These are phyloP conservation scores for Entelexis paramagnoliae DNA, from an alignment of 1,139 yeast species.

Conservation along the genomic window DNA sequence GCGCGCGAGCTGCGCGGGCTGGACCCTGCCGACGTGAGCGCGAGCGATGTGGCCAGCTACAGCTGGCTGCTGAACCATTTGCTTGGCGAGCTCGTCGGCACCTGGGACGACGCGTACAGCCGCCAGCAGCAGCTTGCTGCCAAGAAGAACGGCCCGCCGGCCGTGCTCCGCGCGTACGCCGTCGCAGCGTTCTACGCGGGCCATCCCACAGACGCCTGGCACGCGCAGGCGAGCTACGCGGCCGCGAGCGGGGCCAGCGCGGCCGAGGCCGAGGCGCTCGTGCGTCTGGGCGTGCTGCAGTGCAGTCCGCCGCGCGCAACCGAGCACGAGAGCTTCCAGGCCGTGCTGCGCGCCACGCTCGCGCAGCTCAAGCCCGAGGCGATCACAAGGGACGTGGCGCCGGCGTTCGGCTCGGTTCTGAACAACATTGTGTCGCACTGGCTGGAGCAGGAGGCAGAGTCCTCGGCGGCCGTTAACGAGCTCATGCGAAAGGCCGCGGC, in stretches of 20 bases:
- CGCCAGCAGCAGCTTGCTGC: neutral
- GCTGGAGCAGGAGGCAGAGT: neutral
- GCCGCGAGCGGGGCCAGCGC: neutral
- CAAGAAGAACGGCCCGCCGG: neutral
- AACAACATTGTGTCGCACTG: conserved; percentile 1
- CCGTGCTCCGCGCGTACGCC: neutral
- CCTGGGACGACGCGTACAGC: neutral
- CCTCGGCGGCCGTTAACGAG: neutral
- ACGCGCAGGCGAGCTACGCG: neutral
- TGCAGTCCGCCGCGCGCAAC: neutral
- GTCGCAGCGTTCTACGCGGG: neutral
- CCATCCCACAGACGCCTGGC: neutral
- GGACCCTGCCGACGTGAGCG: neutral
- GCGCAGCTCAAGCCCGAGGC: neutral
- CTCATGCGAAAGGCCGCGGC: neutral
- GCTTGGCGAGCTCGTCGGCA: neutral
- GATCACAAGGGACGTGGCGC: neutral
- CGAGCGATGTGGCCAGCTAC: neutral
- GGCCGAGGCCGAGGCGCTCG: neutral
- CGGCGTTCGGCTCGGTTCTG: neutral
- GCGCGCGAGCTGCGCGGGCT: neutral
- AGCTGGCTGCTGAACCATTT: conserved; percentile 4
- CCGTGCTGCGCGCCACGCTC: neutral
- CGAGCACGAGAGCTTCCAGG: neutral
- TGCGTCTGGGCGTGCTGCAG: neutral